Evolutionary conservation across 768 basidiomycete genomes (phyloP).

Genomic region (Tylopilus cervinicoccineus): DNA sequence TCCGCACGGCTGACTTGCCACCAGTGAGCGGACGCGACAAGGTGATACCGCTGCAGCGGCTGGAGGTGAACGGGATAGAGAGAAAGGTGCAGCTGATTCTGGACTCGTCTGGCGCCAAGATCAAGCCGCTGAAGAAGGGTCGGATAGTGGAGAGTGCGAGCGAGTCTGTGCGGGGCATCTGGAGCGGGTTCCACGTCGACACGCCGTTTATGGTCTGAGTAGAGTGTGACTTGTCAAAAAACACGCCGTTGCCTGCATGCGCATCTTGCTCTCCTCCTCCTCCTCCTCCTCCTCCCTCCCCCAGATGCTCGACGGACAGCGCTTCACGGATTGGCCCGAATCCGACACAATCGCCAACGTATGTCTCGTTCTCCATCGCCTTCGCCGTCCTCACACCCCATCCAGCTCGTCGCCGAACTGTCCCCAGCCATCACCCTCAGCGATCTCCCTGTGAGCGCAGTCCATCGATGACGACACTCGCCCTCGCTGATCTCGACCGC

Average conservation of each 20-base stretch:
- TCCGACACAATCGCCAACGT: slow-evolving; percentile 29
- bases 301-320: slow-evolving; percentile 9
- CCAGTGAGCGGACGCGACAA: slow-evolving; percentile 86
- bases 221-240: slow-evolving; percentile 22
- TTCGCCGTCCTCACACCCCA: not conserved
- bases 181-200: slow-evolving; percentile 84
- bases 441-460: slow-evolving; percentile 28
- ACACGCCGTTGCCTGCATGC: slow-evolving; percentile 33
- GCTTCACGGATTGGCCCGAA: slow-evolving; percentile 12
- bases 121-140: slow-evolving; percentile 66
- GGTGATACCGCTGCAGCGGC: slow-evolving; percentile 74
- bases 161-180: slow-evolving; percentile 82
- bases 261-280: not conserved
- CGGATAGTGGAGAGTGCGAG: slow-evolving; percentile 72
- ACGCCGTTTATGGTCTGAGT: slow-evolving; percentile 54
- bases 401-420: not conserved
- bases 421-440: slow-evolving; percentile 11
- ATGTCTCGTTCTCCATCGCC: not conserved
- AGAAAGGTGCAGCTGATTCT: slow-evolving; percentile 80
- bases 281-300: slow-evolving; percentile 1
- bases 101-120: slow-evolving; percentile 84
- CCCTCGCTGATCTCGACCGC: slow-evolving; percentile 19
- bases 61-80: slow-evolving; percentile 70
- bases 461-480: slow-evolving; percentile 14
- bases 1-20: slow-evolving; percentile 12